Percentiles rank a stretch among this genome's conserved stretches.
phyloP scores from a whole-genome alignment of 2,329 filamentous ascomycete species.

The Claviceps capensis region DNA sequence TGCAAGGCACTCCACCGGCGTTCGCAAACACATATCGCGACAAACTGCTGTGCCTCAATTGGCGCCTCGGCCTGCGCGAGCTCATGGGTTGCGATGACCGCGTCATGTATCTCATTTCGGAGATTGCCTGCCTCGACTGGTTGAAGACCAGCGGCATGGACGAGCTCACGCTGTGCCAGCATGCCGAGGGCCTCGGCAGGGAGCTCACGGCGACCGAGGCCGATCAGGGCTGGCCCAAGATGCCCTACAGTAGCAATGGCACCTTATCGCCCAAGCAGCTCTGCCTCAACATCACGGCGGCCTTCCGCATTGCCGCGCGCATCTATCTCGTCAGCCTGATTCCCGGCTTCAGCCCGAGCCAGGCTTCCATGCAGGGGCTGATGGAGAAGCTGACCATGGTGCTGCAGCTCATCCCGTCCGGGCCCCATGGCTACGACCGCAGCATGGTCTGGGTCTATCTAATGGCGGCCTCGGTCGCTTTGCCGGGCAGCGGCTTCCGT shows the following conservation, averaged over 20 bases:
- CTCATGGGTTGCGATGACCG: slow-evolving; percentile 96
- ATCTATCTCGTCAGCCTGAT: slow-evolving; percentile 96
- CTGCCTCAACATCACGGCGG: slow-evolving; percentile 73
- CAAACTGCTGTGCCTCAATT: slow-evolving; percentile 65
- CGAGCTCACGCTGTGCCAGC: slow-evolving; percentile 72
- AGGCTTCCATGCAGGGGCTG: slow-evolving; percentile 61
- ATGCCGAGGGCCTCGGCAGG: slow-evolving; percentile 75
- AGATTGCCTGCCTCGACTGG: slow-evolving; percentile 90
- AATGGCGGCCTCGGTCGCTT: slow-evolving; percentile 68
- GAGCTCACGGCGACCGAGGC: slow-evolving; percentile 75
- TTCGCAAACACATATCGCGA: slow-evolving; percentile 94
- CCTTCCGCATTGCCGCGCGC: slow-evolving; percentile 83
- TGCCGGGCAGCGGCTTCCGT: slow-evolving; percentile 61
- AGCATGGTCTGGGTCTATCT: slow-evolving; percentile 89
- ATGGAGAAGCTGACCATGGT: slow-evolving; percentile 64
- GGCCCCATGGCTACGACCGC: slow-evolving; percentile 72
- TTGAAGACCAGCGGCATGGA: slow-evolving; percentile 75
- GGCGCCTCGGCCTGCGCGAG: slow-evolving; percentile 63
- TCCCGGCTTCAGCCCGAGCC: slow-evolving; percentile 67
- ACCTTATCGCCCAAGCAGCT: slow-evolving; percentile 72
- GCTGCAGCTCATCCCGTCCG: slow-evolving; percentile 71
- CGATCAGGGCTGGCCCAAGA: slow-evolving; percentile 42
- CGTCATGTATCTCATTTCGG: slow-evolving; percentile 95
- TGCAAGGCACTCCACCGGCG: slow-evolving; percentile 70
- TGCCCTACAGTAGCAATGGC: slow-evolving; percentile 54